Percentiles rank a stretch among this genome's conserved stretches.
These are phyloP conservation scores for Xylariales sp. DNA, from an alignment of 2,329 filamentous ascomycete species.

Conservation along the genomic window DNA sequence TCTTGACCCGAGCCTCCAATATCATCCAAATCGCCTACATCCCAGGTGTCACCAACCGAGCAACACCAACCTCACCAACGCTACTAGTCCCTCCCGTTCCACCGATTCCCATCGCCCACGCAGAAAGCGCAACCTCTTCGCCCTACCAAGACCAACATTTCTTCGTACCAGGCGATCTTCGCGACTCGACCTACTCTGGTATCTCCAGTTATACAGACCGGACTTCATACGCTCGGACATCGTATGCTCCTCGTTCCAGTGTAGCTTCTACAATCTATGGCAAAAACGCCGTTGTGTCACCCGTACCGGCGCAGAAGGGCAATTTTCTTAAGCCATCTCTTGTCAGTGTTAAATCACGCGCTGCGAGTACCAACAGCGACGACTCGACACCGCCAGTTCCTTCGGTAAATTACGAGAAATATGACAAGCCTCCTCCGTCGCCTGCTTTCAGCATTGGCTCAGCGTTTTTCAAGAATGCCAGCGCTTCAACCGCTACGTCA, in stretches of 20 bases:
- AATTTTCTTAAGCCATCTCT: slow-evolving; percentile 90
- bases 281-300: slow-evolving; percentile 86
- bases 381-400: slow-evolving; percentile 76
- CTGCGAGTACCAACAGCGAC: slow-evolving; percentile 64
- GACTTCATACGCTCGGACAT: slow-evolving; percentile 69
- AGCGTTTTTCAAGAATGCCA: slow-evolving; percentile 74
- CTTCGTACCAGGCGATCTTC: slow-evolving; percentile 90
- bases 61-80: slow-evolving; percentile 82
- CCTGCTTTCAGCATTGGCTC: slow-evolving; percentile 74
- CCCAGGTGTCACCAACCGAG: slow-evolving; percentile 93
- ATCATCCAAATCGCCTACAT: slow-evolving; percentile 99
- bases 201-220: slow-evolving; percentile 73
- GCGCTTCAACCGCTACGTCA: slow-evolving; percentile 66
- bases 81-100: slow-evolving; percentile 91
- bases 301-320: slow-evolving; percentile 80
- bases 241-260: slow-evolving; percentile 73
- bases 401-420: slow-evolving; percentile 73
- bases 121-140: slow-evolving; percentile 66
- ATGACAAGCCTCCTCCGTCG: slow-evolving; percentile 58
- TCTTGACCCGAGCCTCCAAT: slow-evolving; percentile 95
- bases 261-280: slow-evolving; percentile 95
- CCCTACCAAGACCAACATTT: slow-evolving; percentile 84
- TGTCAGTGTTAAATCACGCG: slow-evolving; percentile 86
- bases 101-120: slow-evolving; percentile 80
- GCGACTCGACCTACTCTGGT: slow-evolving; percentile 90